Base-by-base conservation (phyloP, 176 grass and related monocot genomes). In the Chloris gayana region DNA sequence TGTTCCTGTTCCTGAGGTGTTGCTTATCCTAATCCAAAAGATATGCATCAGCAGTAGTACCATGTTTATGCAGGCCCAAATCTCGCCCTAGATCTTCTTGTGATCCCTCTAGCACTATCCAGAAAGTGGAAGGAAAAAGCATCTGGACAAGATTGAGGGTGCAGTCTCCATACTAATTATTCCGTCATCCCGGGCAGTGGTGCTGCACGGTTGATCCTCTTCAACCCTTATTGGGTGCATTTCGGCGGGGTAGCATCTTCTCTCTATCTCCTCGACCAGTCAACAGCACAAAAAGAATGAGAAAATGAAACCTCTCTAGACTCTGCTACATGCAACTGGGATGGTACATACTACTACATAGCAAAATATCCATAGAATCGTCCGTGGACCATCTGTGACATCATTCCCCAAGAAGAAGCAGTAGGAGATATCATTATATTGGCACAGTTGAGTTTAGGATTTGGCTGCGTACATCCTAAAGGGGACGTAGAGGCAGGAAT, bases 31-130 rank as follows among this genome's bases (percentile, higher is more conserved):
- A 42, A 79, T 19, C 24, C 57, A 61, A 72, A 31, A 72, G 21
- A 72, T 61, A 21, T 60, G 22, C 58, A 64, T 44, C 38, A 72
- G 4, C 29, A 32, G 5, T 35, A 10, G 44, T 51, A 53, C 62
- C 19, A 79, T 73, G 38, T 85, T 79, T 73, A 76, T 60, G 37
- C 57, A 65, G 46, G 58, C 59, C 66, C 72, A 81, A 82, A 89
- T 82, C 77, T 66, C 30, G 46, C 6, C 9, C 49, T 80, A 85
- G 47, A 78, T 78, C 59, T 77, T 46, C 59, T 60, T 60, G 58
- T 77, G 72, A 89, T 85, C 66, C 72, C 64, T 81, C 83, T 50
- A 33, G 74, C 80, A 78, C 80, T 73, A 81, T 78, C 87, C n/a
- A 61, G 47, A 81, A 67, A 85, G 82, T 71, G 78, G 49, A 24